A percentile compares a stretch with the other conserved stretches of the same genome.
Conservation (phyloP, 345 rosid genomes). For the Cardamine chenopodiifolia region DNA sequence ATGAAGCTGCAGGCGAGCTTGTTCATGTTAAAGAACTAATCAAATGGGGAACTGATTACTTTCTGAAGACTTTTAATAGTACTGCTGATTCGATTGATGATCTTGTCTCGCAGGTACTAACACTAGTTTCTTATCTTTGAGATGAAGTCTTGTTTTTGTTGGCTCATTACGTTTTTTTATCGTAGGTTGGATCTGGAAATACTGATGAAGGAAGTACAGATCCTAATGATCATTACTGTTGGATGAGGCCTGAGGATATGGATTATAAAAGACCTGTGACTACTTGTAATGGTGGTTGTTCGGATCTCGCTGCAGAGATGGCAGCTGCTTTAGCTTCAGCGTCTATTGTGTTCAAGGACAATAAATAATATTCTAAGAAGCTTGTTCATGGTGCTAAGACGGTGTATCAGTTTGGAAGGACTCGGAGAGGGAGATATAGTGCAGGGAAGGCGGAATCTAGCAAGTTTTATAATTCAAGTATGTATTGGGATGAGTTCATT, state of each 20-base stretch:
- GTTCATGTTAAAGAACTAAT: slow-evolving; percentile 83
- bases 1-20: slow-evolving; percentile 92
- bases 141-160: neutral
- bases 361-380: slow-evolving; percentile 84
- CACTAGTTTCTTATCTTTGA: neutral
- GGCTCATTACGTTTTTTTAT: neutral
- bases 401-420: slow-evolving; percentile 72
- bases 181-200: slow-evolving; percentile 88
- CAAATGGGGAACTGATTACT: slow-evolving; percentile 93
- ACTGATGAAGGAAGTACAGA: slow-evolving; percentile 74
- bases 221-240: slow-evolving; percentile 89
- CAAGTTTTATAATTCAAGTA: slow-evolving; percentile 74
- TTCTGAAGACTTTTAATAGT: slow-evolving; percentile 88
- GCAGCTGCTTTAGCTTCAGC: slow-evolving; percentile 96
- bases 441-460: slow-evolving; percentile 63
- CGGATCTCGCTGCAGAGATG: slow-evolving; percentile 97
- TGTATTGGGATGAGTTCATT: slow-evolving; percentile 93
- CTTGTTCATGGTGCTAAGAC: slow-evolving; percentile 90
- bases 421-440: slow-evolving; percentile 80
- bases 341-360: slow-evolving; percentile 94
- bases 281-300: slow-evolving; percentile 66
- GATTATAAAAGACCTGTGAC: slow-evolving; percentile 72
- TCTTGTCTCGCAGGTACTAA: slow-evolving; percentile 59
- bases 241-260: slow-evolving; percentile 99
- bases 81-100: slow-evolving; percentile 68